Evolutionary conservation across 1,284 basidiomycete genomes (phyloP), one percentile per base, ranked within the genome.

Genomic region (Ganoderma lingzhi): DNA sequence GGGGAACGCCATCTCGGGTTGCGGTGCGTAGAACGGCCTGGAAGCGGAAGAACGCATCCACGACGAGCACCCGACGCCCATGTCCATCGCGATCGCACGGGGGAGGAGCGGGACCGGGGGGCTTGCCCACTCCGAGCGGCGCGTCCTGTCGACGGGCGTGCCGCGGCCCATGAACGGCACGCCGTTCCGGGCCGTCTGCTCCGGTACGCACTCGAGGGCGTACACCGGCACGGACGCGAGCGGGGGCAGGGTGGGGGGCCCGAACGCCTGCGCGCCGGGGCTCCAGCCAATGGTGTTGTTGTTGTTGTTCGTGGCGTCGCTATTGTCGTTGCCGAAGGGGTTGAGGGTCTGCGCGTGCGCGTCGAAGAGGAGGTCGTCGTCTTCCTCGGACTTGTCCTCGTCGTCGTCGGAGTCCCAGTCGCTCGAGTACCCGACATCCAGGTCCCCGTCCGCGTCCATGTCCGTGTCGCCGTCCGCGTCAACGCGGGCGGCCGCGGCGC

Each of bases 141-240:
- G 72, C 61, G 63, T 64, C 4, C 62, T 63, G 65, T 75, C 76
- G 45, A 74, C 69, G 42, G 76, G 76, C 30, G 76, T 76, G 2
- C 76, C 76, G 44, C 76, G 73, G n/a, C 76, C 76, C 66, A 76
- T 66, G 71, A 68, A 75, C 4, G 71, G 41, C 19, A 60, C 58
- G 39, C 73, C 73, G 39, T 75, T 67, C 30, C 59, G 48, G 8
- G 62, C 65, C 0, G 67, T 69, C n/a, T 62, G 48, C 9, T 66
- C 41, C 2, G 69, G 67, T 45, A 65, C 44, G 6, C 59, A 59
- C 53, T 76, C 74, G 42, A 73, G 64, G 55, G 66, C 65, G 32
- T 61, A 67, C 4, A 70, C 69, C 37, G 67, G 73, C 55, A 75
- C 68, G 1, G 72, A 68, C 4, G 67, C 60, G 8, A 73, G 71